Evolutionary conservation across 2,329 filamentous ascomycete species (phyloP).

Genomic region (Claviceps purpurea): DNA sequence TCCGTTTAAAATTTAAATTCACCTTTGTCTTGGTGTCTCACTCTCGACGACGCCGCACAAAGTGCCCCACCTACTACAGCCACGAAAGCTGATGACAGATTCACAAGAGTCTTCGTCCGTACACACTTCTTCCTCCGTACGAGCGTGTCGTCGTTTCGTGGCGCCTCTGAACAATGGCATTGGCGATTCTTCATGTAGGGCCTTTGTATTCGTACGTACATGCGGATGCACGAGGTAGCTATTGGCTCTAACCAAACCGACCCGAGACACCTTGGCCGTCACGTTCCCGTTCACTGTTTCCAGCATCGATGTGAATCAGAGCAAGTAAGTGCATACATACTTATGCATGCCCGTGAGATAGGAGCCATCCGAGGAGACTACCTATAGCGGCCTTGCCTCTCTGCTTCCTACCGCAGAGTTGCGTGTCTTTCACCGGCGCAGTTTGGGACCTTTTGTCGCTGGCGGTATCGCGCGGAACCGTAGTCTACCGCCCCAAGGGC

Average conservation of each 20-base stretch:
- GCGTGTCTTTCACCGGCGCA: conserved; percentile 71
- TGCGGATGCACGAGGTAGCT: no score
- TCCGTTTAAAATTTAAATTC: no score
- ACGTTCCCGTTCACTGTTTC: conserved; percentile 77
- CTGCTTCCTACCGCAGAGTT: conserved; percentile 42
- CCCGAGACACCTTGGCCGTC: conserved; percentile 27
- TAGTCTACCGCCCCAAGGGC: conserved; percentile 65
- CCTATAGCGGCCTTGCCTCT: conserved; percentile 22
- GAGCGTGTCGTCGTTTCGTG: conserved; percentile 56
- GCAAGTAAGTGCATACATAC: conserved; percentile 16
- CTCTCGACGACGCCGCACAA: no score
- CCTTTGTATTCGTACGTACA: no score
- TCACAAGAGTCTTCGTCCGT: conserved; percentile 56
- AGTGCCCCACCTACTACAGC: no score
- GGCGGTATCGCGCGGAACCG: conserved; percentile 63
- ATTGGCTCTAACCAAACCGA: background rate
- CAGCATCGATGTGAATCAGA: conserved; percentile 47
- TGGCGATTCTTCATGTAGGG: conserved; percentile 23
- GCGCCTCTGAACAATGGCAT: conserved; percentile 51
- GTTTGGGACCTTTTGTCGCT: conserved; percentile 83
- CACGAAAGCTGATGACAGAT: no score
- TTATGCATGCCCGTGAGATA: conserved; percentile 59
- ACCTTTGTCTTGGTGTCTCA: no score
- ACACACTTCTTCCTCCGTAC: conserved; percentile 28
- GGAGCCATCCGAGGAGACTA: conserved; percentile 57